Evolutionary conservation across 1,284 basidiomycete species (phyloP), one percentile per base, ranked within the genome.

Genomic region (Sphaerobolus stellatus): DNA sequence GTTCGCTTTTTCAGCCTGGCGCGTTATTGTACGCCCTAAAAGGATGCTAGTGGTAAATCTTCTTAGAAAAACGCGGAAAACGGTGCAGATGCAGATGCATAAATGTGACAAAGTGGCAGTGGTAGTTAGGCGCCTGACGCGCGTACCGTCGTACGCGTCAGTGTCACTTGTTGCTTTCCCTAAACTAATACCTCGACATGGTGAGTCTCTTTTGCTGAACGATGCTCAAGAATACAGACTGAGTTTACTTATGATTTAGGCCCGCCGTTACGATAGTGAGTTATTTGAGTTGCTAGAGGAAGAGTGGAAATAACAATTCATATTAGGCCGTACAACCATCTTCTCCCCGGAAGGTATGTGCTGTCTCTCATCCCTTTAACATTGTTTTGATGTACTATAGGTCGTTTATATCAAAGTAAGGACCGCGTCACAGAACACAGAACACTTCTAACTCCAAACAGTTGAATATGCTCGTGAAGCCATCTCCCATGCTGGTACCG

Each of bases 381-480:
- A 50, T 57, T 50, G 46, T 46, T 52, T 48, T 54, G 33, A 11
- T 43, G 38, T 30, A 33, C 18, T 50, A 8, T 61, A 94, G 92
- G 92, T 61, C 88, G 92, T 61, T 74, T 94, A 58, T 94, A 93
- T 72, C 92, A 94, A 78, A 92, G 92, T 94, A 66, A 71, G 84
- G 65, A 52, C 25, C 36, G 33, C 25, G 20, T 54, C 52, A 27
- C n/a, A 18, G n/a, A 29, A 25, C 18, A 24, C 13, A 9, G 9
- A 36, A 48, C 50, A 38, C n/a, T 48, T 14, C 43, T 31, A 24
- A 6, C 25, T 16, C 14, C 27, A 25, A 20, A 30, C 69, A 94
- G 94, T 98, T 76, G 94, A 98, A 76, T 98, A 98, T 83, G 94
- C 94, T 49, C 98, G 98, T 94, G 94, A 98, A 70, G 94, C 94